A percentile compares a stretch with the other conserved stretches of the same genome.
These are phyloP conservation scores for Wickerhamiella bombiphila DNA, from an alignment of 805 yeast species.

Conservation along the genomic window DNA sequence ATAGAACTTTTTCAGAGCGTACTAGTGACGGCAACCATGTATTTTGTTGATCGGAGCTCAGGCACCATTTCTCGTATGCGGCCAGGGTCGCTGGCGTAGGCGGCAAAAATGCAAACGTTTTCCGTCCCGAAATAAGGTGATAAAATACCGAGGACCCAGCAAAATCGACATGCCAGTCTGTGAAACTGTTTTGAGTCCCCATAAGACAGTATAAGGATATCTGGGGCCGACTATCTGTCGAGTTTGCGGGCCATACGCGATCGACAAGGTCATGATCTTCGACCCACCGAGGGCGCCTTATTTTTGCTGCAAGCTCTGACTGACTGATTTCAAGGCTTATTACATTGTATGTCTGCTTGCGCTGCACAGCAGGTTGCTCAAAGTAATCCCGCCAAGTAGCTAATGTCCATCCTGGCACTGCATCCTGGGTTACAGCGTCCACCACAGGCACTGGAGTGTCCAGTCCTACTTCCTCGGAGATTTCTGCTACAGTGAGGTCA, in stretches of 20 bases:
- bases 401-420: constrained; percentile 47
- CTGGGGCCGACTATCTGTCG: constrained; percentile 20
- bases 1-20: constrained; percentile 33
- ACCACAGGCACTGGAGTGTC: constrained; percentile 61
- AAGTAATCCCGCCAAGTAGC: constrained; percentile 65
- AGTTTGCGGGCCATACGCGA: constrained; percentile 39
- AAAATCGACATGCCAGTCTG: constrained; percentile 85
- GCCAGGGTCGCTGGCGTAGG: constrained; percentile 52
- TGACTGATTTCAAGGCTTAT: constrained; percentile 66
- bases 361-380: constrained; percentile 25
- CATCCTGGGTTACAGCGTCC: constrained; percentile 74
- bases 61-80: constrained; percentile 60
- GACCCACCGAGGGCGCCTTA: constrained; percentile 55
- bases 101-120: constrained; percentile 63
- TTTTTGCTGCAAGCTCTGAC: constrained; percentile 33
- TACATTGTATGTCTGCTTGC: constrained; percentile 65
- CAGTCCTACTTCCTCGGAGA: constrained; percentile 46
- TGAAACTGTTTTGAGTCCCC: constrained; percentile 68
- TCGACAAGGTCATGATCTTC: constrained; percentile 53
- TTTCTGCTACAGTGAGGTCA: constrained; percentile 38
- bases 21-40: constrained; percentile 48
- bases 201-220: constrained; percentile 63
- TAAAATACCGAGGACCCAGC: constrained; percentile 89
- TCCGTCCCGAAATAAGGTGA: constrained; percentile 61
- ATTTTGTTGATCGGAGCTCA: constrained; percentile 43